These are phyloP conservation scores for Aspergillus saccharolyticus DNA, from an alignment of 495 filamentous ascomycete species.

Conservation along the genomic window DNA sequence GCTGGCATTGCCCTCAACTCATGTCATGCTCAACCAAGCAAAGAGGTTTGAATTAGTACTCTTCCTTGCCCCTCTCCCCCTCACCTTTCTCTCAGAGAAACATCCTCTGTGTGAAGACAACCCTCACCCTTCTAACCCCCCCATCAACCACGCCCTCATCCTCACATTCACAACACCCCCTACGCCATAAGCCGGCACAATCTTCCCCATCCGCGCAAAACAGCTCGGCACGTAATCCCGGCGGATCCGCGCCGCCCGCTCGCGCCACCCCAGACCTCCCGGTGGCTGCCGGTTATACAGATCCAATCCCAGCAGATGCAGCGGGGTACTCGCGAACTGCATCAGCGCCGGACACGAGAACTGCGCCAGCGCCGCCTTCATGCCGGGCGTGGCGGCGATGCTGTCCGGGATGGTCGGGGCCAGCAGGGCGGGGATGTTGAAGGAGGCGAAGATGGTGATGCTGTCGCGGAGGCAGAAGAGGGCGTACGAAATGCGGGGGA, in stretches of 20 bases:
- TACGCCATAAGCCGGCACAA: constrained; percentile 89
- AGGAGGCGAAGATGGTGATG: constrained; percentile 87
- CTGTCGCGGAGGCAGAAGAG: constrained; percentile 84
- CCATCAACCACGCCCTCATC: constrained; percentile 59
- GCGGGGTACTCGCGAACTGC: constrained; percentile 76
- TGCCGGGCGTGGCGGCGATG: constrained; percentile 47
- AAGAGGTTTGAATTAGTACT: no score
- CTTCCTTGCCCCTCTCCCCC: no score
- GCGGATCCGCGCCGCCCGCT: constrained; percentile 58
- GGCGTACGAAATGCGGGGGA: constrained; percentile 55
- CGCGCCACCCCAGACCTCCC: constrained; percentile 44
- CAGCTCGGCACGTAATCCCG: constrained; percentile 75
- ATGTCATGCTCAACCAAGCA: no score
- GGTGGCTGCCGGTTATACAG: constrained; percentile 69
- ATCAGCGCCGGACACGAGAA: constrained; percentile 75
- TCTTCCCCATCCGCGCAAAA: constrained; percentile 79
- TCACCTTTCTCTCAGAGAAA: no score
- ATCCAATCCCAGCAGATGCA: constrained; percentile 86
- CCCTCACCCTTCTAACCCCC: constrained; percentile 34
- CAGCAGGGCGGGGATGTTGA: constrained; percentile 80
- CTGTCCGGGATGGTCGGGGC: constrained; percentile 46
- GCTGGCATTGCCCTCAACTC: no score
- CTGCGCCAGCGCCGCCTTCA: constrained; percentile 63
- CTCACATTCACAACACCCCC: constrained; percentile 84
- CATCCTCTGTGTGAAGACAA: no score